Conservation (phyloP, 2,329 filamentous ascomycete species). For the Penicillium sp. region DNA sequence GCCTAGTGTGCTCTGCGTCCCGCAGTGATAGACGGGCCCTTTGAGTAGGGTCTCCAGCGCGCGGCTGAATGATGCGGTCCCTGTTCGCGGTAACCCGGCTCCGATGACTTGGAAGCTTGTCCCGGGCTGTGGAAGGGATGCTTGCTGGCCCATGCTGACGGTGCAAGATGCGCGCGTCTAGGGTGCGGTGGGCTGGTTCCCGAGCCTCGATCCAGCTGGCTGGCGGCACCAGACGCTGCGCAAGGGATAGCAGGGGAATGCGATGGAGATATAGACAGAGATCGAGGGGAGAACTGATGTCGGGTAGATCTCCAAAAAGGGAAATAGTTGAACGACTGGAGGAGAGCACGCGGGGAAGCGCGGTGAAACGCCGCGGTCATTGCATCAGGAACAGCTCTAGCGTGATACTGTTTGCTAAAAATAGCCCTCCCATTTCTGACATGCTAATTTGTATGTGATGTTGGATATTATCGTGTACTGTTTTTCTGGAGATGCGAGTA, state of each 20-base stretch:
- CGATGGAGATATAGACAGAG: not conserved
- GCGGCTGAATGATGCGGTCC: constrained; percentile 49
- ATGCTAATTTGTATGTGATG: not conserved
- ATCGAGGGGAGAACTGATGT: not conserved
- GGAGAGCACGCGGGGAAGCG: not conserved
- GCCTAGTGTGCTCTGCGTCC: constrained; percentile 36
- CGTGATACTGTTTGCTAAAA: not conserved
- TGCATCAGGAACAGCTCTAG: not conserved
- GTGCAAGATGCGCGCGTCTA: not conserved
- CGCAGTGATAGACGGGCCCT: constrained; percentile 50
- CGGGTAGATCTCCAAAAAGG: not conserved
- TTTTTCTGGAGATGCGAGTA: not conserved
- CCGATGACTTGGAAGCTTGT: constrained; percentile 26
- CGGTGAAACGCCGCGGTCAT: not conserved
- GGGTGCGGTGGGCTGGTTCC: not conserved
- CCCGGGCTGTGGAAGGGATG: constrained; percentile 17
- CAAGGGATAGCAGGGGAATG: not conserved
- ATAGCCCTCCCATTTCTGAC: not conserved
- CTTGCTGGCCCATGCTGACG: constrained; percentile 18
- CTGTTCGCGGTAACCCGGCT: constrained; percentile 42
- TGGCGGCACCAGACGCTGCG: not conserved
- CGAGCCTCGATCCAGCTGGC: not conserved
- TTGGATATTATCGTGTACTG: not conserved
- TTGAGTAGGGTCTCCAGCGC: constrained; percentile 48
- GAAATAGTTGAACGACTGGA: not conserved